These are phyloP conservation scores for Hirsutella thompsonii DNA, from an alignment of 2,329 filamentous ascomycete species.

Conservation along the genomic window DNA sequence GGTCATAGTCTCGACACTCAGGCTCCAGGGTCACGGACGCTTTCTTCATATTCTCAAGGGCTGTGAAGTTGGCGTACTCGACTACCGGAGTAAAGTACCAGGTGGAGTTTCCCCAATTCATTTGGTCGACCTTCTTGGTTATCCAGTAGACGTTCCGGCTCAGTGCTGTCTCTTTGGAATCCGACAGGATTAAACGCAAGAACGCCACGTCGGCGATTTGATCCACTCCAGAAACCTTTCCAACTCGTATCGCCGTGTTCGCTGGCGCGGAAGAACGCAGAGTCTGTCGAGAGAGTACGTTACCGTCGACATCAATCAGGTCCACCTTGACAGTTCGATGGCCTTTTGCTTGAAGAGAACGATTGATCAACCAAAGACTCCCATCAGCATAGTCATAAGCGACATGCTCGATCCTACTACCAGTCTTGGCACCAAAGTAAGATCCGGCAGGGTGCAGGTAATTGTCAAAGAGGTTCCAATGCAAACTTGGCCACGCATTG, in stretches of 20 bases:
- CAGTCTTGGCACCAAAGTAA: slow-evolving; percentile 46
- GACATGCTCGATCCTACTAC: slow-evolving; percentile 35
- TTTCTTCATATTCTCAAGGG: slow-evolving; percentile 23
- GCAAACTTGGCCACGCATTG: slow-evolving; percentile 49
- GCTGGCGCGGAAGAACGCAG: slow-evolving; percentile 24
- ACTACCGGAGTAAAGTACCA: slow-evolving; percentile 48
- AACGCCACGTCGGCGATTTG: slow-evolving; percentile 31
- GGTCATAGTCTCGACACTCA: neutral
- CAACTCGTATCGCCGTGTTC: slow-evolving; percentile 24
- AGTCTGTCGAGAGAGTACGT: slow-evolving; percentile 19
- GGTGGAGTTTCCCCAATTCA: slow-evolving; percentile 42
- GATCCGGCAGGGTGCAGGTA: slow-evolving; percentile 44
- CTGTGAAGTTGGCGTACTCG: slow-evolving; percentile 32
- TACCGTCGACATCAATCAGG: slow-evolving; percentile 34
- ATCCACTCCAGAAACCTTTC: slow-evolving; percentile 9
- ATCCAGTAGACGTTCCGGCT: slow-evolving; percentile 52
- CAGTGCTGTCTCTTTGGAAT: slow-evolving; percentile 19
- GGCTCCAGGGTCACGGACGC: slow-evolving; percentile 11
- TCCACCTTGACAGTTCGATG: slow-evolving; percentile 32
- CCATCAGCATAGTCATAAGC: slow-evolving; percentile 37
- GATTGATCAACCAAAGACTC: slow-evolving; percentile 41
- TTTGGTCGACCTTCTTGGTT: slow-evolving; percentile 26
- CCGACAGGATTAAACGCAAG: slow-evolving; percentile 32
- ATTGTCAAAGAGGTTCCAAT: slow-evolving; percentile 54
- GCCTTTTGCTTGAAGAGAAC: slow-evolving; percentile 25